Evolutionary conservation across 129 eudicot species (phyloP).

Genomic region (Pittosporum tobira): DNA sequence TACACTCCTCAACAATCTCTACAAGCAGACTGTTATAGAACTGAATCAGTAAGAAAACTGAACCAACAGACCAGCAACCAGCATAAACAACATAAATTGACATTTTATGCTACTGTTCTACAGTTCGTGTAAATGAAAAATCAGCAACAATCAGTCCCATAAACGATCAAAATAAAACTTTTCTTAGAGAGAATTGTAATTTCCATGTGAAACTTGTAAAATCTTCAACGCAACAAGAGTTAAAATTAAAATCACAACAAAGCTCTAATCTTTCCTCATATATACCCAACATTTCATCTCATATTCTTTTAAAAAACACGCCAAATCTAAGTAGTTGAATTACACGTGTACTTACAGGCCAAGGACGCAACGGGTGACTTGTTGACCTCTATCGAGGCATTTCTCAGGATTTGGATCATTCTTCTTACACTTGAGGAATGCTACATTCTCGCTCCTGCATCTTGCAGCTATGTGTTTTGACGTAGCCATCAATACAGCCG

Average conservation of each 20-base stretch:
- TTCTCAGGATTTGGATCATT: slow-evolving; percentile 87
- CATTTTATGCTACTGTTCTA: neutral
- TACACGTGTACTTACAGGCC: slow-evolving; percentile 43
- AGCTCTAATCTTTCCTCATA: slow-evolving; percentile 4
- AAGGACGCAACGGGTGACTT: slow-evolving; percentile 79
- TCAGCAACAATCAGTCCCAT: neutral
- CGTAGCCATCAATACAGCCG: slow-evolving; percentile 71
- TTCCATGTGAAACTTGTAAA: neutral
- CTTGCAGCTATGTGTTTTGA: slow-evolving; percentile 71
- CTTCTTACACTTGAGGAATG: slow-evolving; percentile 84
- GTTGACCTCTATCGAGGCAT: slow-evolving; percentile 78
- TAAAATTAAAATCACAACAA: neutral
- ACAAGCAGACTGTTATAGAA: neutral
- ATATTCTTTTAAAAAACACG: neutral
- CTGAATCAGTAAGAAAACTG: neutral
- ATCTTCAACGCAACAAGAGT: neutral
- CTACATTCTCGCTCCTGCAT: slow-evolving; percentile 71
- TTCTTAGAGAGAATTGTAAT: no score
- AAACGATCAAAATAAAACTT: no score
- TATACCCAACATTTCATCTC: neutral
- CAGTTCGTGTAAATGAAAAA: neutral
- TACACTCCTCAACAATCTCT: neutral
- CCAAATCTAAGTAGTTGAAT: neutral
- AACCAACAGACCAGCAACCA: neutral
- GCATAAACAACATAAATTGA: neutral